A percentile compares a stretch with the other conserved stretches of the same genome.
Conservation (phyloP, 2,329 filamentous ascomycete genomes). For the Xylariaceae sp. region DNA sequence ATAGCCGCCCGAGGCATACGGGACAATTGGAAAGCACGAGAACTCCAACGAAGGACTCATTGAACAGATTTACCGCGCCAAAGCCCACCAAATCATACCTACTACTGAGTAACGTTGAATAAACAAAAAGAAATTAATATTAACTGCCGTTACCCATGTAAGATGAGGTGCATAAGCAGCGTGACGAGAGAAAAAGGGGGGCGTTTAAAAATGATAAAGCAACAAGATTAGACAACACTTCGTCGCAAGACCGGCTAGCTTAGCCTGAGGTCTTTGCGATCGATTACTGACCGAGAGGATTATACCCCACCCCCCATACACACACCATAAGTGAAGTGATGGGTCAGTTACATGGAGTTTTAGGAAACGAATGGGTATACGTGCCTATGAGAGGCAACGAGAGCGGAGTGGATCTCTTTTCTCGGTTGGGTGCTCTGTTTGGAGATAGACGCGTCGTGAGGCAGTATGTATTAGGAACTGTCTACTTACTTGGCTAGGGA, state of each 20-base stretch:
- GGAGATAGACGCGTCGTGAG: too few relatives aligned
- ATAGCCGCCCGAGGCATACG: slow-evolving; percentile 65
- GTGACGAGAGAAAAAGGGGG: neutral
- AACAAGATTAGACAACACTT: neutral
- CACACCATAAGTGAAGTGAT: too few relatives aligned
- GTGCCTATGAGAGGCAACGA: too few relatives aligned
- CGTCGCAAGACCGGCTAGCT: neutral
- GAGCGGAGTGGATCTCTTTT: too few relatives aligned
- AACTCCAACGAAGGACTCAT: slow-evolving; percentile 25
- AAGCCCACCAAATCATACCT: neutral
- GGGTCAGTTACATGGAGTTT: too few relatives aligned
- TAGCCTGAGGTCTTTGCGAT: too few relatives aligned
- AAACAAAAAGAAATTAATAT: neutral
- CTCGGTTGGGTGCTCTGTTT: too few relatives aligned
- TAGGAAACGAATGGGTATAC: too few relatives aligned
- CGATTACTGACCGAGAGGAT: too few relatives aligned
- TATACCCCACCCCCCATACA: too few relatives aligned
- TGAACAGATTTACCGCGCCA: neutral
- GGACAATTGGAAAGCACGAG: slow-evolving; percentile 69
- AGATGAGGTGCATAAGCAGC: neutral
- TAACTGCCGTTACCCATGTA: neutral
- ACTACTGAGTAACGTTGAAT: neutral
- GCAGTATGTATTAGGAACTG: too few relatives aligned
- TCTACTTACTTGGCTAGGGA: too few relatives aligned
- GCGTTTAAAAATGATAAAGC: neutral